phyloP scores from a whole-genome alignment of 1,284 basidiomycete species.

The Phellinidium pouzarii region DNA sequence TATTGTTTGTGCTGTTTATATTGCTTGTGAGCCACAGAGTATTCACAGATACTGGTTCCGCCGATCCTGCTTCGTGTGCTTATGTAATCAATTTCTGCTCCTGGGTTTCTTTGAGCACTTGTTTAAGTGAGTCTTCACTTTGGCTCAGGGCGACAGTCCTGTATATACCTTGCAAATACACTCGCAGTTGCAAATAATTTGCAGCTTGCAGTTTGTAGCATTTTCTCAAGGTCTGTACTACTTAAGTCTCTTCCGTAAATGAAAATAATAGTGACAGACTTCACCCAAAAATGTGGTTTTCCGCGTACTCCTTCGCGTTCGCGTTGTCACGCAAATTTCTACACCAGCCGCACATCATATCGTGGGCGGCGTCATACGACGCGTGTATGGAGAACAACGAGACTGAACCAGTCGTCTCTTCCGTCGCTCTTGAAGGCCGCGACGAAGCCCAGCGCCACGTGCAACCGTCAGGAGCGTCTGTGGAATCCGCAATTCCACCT shows the following conservation, averaged over 20 bases:
- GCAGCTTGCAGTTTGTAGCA: conserved; percentile 1
- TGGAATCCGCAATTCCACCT: not conserved
- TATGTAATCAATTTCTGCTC: not conserved
- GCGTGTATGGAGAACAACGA: conserved; percentile 72
- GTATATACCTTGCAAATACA: not conserved
- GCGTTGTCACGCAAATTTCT: conserved; percentile 7
- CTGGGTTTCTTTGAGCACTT: not conserved
- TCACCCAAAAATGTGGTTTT: conserved; percentile 4
- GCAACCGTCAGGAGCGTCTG: conserved; percentile 3
- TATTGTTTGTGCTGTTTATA: not conserved
- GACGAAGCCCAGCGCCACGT: conserved; percentile 22
- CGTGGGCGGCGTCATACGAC: conserved; percentile 51
- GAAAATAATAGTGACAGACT: not conserved
- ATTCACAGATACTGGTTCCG: no score
- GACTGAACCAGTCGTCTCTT: conserved; percentile 35
- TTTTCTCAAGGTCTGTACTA: conserved; percentile 10
- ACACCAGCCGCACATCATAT: conserved; percentile 4
- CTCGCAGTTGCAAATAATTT: not conserved
- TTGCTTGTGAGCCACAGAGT: no score
- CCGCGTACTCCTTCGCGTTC: not conserved
- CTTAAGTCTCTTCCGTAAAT: not conserved
- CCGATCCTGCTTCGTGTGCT: not conserved
- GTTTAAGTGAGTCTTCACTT: not conserved
- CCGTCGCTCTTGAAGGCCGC: conserved; percentile 31
- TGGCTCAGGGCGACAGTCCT: not conserved